phyloP scores from a whole-genome alignment of 768 basidiomycete genomes.

The Pulveroboletus sp. region DNA sequence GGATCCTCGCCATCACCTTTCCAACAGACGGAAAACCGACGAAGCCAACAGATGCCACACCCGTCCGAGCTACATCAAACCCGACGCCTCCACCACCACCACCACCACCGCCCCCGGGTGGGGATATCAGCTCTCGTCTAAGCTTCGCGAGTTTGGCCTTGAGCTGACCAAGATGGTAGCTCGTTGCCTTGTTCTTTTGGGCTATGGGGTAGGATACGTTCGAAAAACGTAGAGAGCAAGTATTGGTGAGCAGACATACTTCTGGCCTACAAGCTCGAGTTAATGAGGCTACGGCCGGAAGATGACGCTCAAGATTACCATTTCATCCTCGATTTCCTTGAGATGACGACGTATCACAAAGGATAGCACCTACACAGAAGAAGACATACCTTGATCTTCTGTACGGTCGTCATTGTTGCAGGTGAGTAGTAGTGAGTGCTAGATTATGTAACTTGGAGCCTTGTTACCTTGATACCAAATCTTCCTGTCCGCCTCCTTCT shows the following conservation, averaged over 20 bases:
- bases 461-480: constrained; percentile 12
- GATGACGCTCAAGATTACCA: constrained; percentile 51
- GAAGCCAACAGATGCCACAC: constrained; percentile 95
- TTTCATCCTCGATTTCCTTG: constrained; percentile 95
- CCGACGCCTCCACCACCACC: constrained; percentile 86
- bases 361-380: constrained; percentile 14
- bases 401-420: constrained; percentile 72
- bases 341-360: constrained; percentile 9
- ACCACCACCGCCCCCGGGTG: constrained; percentile 75
- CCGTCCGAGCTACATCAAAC: constrained; percentile 97
- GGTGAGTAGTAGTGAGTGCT: not conserved
- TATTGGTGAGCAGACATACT: constrained; percentile 46
- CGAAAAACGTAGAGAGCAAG: constrained; percentile 8
- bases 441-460: constrained; percentile 14
- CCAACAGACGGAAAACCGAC: constrained; percentile 92
- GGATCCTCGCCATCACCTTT: constrained; percentile 48
- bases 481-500: not conserved
- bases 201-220: constrained; percentile 42
- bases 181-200: constrained; percentile 94
- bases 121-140: constrained; percentile 84
- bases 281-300: constrained; percentile 23
- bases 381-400: constrained; percentile 73
- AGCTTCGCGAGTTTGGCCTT: constrained; percentile 99
- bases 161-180: constrained; percentile 93
- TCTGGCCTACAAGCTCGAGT: constrained; percentile 53